These are phyloP conservation scores for Ophiosphaerella herpotricha DNA, from an alignment of 2,329 filamentous ascomycete genomes.

Conservation along the genomic window DNA sequence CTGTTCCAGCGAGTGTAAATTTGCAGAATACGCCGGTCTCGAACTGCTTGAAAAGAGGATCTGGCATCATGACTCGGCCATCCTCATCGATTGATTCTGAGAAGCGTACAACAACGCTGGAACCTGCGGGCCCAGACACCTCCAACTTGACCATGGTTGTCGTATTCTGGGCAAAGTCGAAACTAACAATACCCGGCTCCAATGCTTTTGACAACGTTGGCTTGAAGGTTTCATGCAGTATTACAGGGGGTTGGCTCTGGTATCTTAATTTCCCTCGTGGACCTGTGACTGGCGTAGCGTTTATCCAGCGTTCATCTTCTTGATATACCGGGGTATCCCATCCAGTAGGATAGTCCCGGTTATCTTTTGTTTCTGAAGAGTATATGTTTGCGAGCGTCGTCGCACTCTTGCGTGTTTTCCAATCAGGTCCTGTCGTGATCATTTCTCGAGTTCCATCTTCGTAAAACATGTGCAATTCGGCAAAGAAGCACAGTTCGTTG, in stretches of 20 bases:
- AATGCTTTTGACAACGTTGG: constrained; percentile 27
- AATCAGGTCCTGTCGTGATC: constrained; percentile 46
- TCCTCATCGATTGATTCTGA: constrained; percentile 37
- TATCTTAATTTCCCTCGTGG: constrained; percentile 48
- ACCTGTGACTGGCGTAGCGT: constrained; percentile 47
- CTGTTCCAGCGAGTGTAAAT: constrained; percentile 39
- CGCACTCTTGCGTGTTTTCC: constrained; percentile 47
- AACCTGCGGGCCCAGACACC: constrained; percentile 31
- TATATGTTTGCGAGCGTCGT: constrained; percentile 50
- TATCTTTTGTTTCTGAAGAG: constrained; percentile 48
- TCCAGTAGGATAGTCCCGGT: constrained; percentile 40
- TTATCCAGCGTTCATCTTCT: constrained; percentile 37
- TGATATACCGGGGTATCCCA: constrained; percentile 39
- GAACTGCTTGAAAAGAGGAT: constrained; percentile 47
- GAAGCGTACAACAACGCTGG: constrained; percentile 37
- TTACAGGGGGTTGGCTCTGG: constrained; percentile 48
- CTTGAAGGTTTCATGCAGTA: constrained; percentile 44
- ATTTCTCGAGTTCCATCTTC: constrained; percentile 44
- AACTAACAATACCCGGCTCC: constrained; percentile 30
- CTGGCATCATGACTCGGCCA: constrained; percentile 48
- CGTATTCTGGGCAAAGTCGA: constrained; percentile 42
- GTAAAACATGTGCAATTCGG: constrained; percentile 47
- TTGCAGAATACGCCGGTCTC: constrained; percentile 49
- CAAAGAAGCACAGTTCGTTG: constrained; percentile 50
- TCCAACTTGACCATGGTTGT: constrained; percentile 39